Evolutionary conservation across 1,284 basidiomycete genomes (phyloP).

Genomic region (Puccinia coronata): DNA sequence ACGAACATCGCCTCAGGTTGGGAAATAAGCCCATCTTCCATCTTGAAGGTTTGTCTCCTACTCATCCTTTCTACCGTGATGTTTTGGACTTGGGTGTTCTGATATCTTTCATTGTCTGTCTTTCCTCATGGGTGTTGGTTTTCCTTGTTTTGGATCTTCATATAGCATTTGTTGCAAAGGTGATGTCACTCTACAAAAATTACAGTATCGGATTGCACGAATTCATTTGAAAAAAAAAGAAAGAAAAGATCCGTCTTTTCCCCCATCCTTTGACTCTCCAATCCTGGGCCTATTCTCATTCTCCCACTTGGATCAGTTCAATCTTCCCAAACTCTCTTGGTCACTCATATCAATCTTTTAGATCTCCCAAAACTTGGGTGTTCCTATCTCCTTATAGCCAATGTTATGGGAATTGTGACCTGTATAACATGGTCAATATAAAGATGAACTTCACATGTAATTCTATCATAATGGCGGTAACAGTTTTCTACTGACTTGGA

Average conservation of each 20-base stretch:
- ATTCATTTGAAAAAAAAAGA: slow-evolving; percentile 28
- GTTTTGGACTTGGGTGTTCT: not conserved
- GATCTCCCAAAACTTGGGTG: no score
- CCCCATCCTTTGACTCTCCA: not conserved
- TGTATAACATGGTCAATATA: no score
- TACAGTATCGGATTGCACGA: slow-evolving; percentile 50
- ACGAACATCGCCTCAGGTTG: slow-evolving; percentile 83
- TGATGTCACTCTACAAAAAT: slow-evolving; percentile 56
- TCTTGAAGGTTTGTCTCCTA: slow-evolving; percentile 64
- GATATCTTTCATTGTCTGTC: not conserved
- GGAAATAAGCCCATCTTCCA: slow-evolving; percentile 95
- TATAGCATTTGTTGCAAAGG: slow-evolving; percentile 55
- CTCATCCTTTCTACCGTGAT: not conserved
- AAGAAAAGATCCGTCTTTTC: not conserved
- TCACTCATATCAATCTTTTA: no score
- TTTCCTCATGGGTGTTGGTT: not conserved
- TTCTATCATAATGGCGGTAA: no score
- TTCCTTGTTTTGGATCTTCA: not conserved
- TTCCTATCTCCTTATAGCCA: no score
- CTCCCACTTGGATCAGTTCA: not conserved
- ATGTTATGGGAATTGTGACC: no score
- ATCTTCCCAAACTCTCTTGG: not conserved
- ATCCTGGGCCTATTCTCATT: not conserved
- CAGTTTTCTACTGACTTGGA: no score
- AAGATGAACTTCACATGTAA: no score